Conservation (phyloP, 208 protist species). For the Leishmania mexicana region DNA sequence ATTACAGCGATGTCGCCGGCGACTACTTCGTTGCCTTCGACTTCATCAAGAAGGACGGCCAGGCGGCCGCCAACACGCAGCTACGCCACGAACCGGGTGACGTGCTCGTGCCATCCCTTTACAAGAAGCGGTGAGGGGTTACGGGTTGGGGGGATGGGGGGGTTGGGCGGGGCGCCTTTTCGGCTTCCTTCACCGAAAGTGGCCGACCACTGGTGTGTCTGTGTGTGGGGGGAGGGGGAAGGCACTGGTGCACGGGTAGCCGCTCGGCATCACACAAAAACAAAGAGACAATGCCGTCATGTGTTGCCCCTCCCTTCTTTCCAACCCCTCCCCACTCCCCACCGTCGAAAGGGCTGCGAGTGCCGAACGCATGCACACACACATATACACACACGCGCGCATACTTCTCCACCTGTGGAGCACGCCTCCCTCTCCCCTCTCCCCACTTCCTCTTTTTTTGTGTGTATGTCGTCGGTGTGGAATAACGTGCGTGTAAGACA, state of each 20-base stretch:
- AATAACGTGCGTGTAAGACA: not conserved
- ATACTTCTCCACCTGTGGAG: not conserved
- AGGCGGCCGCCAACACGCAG: constrained; percentile 45
- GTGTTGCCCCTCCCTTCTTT: not conserved
- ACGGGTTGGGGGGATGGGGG: not conserved
- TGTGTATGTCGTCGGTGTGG: not conserved
- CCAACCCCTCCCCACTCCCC: too few relatives aligned
- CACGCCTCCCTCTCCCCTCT: not conserved
- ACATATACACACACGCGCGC: too few relatives aligned
- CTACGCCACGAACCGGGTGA: constrained; percentile 61
- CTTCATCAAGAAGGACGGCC: constrained; percentile 82
- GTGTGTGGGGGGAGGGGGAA: not conserved
- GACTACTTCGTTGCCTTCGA: constrained; percentile 94
- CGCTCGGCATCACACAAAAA: not conserved
- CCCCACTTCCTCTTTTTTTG: not conserved
- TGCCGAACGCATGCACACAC: not conserved
- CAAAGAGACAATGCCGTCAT: not conserved
- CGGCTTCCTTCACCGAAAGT: not conserved
- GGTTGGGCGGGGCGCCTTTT: not conserved
- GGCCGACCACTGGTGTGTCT: not conserved
- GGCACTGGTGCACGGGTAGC: not conserved
- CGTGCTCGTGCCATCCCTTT: constrained; percentile 92
- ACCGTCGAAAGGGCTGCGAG: not conserved
- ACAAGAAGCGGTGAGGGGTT: constrained; percentile 92
- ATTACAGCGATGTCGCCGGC: constrained; percentile 82